Evolutionary conservation across 805 yeast genomes (phyloP).

Genomic region (Yarrowia hollandica): DNA sequence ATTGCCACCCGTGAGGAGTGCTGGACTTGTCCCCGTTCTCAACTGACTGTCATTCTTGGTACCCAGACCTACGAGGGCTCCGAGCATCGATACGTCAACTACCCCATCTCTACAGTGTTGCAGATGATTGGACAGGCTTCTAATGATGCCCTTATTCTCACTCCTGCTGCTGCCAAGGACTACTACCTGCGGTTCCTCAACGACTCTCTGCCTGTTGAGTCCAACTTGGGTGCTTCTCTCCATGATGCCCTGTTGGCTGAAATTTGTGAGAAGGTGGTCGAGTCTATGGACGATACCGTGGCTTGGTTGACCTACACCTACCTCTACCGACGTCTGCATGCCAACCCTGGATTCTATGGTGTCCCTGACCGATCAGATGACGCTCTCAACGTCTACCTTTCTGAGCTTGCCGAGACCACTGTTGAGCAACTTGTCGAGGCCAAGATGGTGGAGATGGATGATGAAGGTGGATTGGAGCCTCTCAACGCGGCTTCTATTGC

Average conservation of each 20-base stretch:
- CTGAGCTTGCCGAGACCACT: constrained; percentile 76
- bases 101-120: constrained; percentile 55
- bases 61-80: constrained; percentile 71
- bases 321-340: constrained; percentile 74
- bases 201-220: constrained; percentile 82
- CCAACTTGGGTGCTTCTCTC: constrained; percentile 57
- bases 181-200: constrained; percentile 71
- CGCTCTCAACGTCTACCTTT: constrained; percentile 77
- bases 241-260: constrained; percentile 74
- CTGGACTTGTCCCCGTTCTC: constrained; percentile 51
- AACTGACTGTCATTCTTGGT: constrained; percentile 62
- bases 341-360: constrained; percentile 90
- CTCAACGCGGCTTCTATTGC: constrained; percentile 73
- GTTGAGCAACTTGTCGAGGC: constrained; percentile 59
- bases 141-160: constrained; percentile 53
- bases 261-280: constrained; percentile 63
- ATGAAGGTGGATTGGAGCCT: constrained; percentile 51
- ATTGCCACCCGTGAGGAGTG: constrained; percentile 63
- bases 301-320: constrained; percentile 87
- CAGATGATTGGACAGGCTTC: constrained; percentile 39
- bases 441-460: constrained; percentile 60
- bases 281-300: constrained; percentile 76
- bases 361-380: constrained; percentile 59
- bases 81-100: constrained; percentile 70
- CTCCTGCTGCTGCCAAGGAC: constrained; percentile 54